phyloP scores from a whole-genome alignment of 2,329 filamentous ascomycete genomes.

The Xylaria sp. region DNA sequence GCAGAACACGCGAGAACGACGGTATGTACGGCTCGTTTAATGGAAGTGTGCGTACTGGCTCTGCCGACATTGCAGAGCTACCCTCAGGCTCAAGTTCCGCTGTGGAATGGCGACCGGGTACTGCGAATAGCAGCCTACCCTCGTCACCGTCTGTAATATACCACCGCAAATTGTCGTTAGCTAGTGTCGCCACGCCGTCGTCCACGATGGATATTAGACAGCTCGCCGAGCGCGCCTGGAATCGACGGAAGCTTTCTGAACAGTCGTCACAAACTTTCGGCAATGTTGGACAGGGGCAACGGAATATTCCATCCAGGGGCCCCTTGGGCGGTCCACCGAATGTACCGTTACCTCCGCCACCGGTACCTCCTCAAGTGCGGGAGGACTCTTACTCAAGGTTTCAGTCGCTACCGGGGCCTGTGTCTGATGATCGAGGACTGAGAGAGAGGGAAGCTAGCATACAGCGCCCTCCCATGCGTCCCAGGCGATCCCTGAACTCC shows the following conservation, averaged over 20 bases:
- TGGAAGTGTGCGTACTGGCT: conserved; percentile 19
- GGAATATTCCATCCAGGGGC: conserved; percentile 1
- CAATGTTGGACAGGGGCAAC: background rate
- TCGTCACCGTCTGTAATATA: background rate
- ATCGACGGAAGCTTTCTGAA: conserved; percentile 26
- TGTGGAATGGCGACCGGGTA: conserved; percentile 5
- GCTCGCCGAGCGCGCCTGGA: conserved; percentile 30
- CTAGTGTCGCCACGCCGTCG: background rate
- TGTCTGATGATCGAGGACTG: background rate
- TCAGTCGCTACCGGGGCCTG: background rate
- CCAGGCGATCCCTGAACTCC: conserved; percentile 19
- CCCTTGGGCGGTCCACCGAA: conserved; percentile 20
- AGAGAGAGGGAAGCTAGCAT: background rate
- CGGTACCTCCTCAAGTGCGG: conserved; percentile 1
- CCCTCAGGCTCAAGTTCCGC: conserved; percentile 9
- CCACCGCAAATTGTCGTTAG: conserved; percentile 3
- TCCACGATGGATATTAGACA: conserved; percentile 16
- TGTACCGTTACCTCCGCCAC: conserved; percentile 21
- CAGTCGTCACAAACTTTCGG: conserved; percentile 14
- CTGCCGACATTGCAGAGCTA: conserved; percentile 1
- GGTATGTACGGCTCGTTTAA: conserved; percentile 16
- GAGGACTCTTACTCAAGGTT: background rate
- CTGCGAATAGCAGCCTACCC: background rate
- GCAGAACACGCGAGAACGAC: conserved; percentile 7
- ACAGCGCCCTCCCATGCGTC: conserved; percentile 8